Base-by-base conservation (phyloP, 176 grass and related monocot species). In the sorghum (Sorghum bicolor) region DNA sequence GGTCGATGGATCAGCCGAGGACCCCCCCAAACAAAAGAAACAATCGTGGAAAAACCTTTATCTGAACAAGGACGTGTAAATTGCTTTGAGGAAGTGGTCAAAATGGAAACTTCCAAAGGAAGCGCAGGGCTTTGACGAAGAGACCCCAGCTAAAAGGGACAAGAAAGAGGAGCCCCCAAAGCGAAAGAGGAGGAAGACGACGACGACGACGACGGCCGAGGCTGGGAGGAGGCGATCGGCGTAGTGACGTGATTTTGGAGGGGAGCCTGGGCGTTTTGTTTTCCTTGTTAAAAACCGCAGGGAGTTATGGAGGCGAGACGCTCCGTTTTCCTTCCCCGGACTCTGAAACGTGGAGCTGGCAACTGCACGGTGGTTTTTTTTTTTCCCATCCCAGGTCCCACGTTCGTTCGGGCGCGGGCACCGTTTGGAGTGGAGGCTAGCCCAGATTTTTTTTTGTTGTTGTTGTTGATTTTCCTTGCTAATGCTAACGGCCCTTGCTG, bases 81-180 rank as follows among this genome's bases (percentile, higher is more conserved):
- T 89, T 83, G 73, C 79, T 86, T 86, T 86, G 36, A 79, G 65
- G 84, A 74, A 83, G 45, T 38, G 74, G 74, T 78, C 84, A 83
- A 70, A 60, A 69, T 26, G 37, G 44, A 60, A 67, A 17, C 69
- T 80, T 85, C 24, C 63, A 17, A 70, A 37, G 43, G 66, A 58
- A 48, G 43, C 60, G 30, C 19, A n/a, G 19, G 1, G 10, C 5
- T 77, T 79, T 81, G 87, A 76, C 70, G 70, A 50, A 62, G 82
- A 57, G 82, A 80, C 43, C 12, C 32, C 74, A 61, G 50, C 45
- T 55, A 22, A 77, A 60, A 25, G 37, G 34, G 76, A 69, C 81
- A 80, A 29, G 38, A 5, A 22, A 53, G 83, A 53, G 83, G 66
- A 67, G 66, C 24, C 45, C 26, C 88, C 88, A 86, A 89, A 48